Evolutionary conservation across 2,329 filamentous ascomycete species (phyloP).

Genomic region (Sporothrix sp.): DNA sequence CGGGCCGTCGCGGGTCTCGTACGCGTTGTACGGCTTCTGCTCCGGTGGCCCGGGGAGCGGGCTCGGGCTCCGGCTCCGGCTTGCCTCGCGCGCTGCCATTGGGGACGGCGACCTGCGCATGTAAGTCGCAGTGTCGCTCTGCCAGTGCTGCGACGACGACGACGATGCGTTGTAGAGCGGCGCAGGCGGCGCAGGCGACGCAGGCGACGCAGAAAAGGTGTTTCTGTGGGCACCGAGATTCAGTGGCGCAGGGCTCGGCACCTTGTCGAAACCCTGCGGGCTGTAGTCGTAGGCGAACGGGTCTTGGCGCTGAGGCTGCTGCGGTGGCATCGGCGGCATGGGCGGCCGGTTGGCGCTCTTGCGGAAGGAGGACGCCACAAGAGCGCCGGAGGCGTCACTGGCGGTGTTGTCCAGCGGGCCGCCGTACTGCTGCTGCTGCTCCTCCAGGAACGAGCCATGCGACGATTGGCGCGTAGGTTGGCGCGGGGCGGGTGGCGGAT

Average conservation of each 20-base stretch:
- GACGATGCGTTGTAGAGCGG: constrained; percentile 23
- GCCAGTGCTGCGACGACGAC: constrained; percentile 7
- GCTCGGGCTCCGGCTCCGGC: constrained; percentile 1
- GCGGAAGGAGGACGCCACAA: constrained; percentile 19
- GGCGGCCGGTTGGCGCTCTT: constrained; percentile 21
- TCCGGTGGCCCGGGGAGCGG: neutral
- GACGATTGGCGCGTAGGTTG: constrained; percentile 43
- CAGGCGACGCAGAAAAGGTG: constrained; percentile 17
- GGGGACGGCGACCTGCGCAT: constrained; percentile 11
- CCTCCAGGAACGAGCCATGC: no score
- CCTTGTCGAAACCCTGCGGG: constrained; percentile 30
- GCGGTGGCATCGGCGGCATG: constrained; percentile 11
- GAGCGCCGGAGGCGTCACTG: constrained; percentile 39
- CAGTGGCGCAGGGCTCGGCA: constrained; percentile 35
- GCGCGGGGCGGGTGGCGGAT: constrained; percentile 30
- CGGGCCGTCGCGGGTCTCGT: constrained; percentile 25
- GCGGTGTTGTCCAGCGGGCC: constrained; percentile 56
- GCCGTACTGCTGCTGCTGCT: constrained; percentile 34
- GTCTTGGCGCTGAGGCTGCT: constrained; percentile 12
- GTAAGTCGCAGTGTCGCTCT: constrained; percentile 7
- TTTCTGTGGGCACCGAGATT: constrained; percentile 30
- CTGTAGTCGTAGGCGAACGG: constrained; percentile 16
- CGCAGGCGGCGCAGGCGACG: no score
- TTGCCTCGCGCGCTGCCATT: neutral
- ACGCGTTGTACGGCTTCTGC: constrained; percentile 6